Evolutionary conservation across 352 stramenopile genomes (phyloP).

Genomic region (Saprolegnia diclina): DNA sequence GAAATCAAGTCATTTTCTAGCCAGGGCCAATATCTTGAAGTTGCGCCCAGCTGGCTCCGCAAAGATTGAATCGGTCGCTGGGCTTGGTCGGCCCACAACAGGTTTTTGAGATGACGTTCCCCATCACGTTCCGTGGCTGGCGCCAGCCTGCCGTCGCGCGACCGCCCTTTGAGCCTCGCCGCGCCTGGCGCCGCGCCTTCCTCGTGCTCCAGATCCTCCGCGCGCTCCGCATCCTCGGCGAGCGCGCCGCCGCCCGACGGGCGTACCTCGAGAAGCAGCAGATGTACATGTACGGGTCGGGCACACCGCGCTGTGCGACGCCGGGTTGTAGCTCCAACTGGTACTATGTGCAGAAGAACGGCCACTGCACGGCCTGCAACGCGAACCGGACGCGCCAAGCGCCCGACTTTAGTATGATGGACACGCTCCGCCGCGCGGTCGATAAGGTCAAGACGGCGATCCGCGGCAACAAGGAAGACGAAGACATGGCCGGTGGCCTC

Average conservation of each 20-base stretch:
- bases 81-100: slow-evolving; percentile 4
- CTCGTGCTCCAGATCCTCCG: slow-evolving; percentile 22
- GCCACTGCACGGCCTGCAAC: slow-evolving; percentile 27
- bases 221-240: slow-evolving; percentile 9
- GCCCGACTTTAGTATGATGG: slow-evolving; percentile 25
- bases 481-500: slow-evolving; percentile 8
- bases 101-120: slow-evolving; percentile 21
- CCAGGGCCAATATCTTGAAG: slow-evolving; percentile 7
- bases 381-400: slow-evolving; percentile 24
- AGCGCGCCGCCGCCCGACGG: slow-evolving; percentile 11
- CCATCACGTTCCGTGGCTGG: slow-evolving; percentile 19
- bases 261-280: slow-evolving; percentile 27
- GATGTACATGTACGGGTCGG: slow-evolving; percentile 22
- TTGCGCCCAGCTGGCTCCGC: not conserved
- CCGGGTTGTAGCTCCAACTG: slow-evolving; percentile 22
- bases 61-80: not conserved
- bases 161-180: slow-evolving; percentile 9
- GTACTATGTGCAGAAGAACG: slow-evolving; percentile 28
- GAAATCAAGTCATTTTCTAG: not conserved
- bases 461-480: slow-evolving; percentile 15
- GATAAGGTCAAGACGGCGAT: slow-evolving; percentile 20
- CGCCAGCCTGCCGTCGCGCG: not conserved
- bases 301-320: slow-evolving; percentile 22
- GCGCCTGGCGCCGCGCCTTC: slow-evolving; percentile 20
- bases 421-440: slow-evolving; percentile 22